Evolutionary conservation across 768 basidiomycete species (phyloP), one percentile per base, ranked within the genome.

Genomic region (Ramaria sp.): DNA sequence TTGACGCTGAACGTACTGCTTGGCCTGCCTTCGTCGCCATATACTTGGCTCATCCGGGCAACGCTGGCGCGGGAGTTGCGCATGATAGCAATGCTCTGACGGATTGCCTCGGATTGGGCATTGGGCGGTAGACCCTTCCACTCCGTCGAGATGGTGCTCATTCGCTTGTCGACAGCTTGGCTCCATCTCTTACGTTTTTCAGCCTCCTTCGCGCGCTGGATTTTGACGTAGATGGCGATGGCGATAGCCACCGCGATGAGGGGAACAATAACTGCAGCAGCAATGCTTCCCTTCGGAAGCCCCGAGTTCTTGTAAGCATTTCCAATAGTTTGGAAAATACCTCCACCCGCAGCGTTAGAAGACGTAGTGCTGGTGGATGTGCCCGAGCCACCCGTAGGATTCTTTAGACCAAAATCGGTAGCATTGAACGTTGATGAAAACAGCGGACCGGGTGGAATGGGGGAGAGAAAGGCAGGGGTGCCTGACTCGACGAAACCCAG

Each of bases 131-230:
- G 81, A 45, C 77, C 75, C 67, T 83, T 84, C 88, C 88, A 91
- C 64, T 89, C 85, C 19, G 76, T 71, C 6, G 82, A 83, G 61
- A 90, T 87, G 50, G 84, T 86, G 1, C 82, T 84, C 88, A 91
- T 90, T 67, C 88, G 84, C 68, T 81, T 82, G 71, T 91, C 88
- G 67, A 91, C 68, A 10, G 73, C 78, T 66, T 82, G 76, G 41
- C 77, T 81, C 75, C 80, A 91, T 20, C 74, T 74, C 67, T 71
- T 76, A 64, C 78, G 74, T 66, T 84, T 75, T 30, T 77, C 73
- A 56, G 70, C 71, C 51, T 74, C 73, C 60, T 69, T 76, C 31
- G 68, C 63, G 58, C 88, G 80, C 51, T 68, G 78, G 57, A 71
- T 69, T 64, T 69, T 78, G 72, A 91, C 65, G 68, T 80, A 88